These are phyloP conservation scores for Murraya paniculata DNA, from an alignment of 345 rosid genomes.

Conservation along the genomic window DNA sequence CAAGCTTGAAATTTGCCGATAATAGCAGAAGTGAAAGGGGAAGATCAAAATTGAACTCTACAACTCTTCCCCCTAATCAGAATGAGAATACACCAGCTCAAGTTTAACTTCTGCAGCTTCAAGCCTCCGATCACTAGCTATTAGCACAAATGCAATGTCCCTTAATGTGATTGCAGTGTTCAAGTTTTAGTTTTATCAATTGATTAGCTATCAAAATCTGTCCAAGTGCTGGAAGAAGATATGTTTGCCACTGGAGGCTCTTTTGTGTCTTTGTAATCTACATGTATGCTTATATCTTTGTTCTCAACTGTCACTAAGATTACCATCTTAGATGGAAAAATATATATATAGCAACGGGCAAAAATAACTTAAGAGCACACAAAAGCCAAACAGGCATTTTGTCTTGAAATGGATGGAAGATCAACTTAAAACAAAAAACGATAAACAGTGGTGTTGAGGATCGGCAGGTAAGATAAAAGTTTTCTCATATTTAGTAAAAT, in stretches of 20 bases:
- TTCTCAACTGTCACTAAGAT: no score
- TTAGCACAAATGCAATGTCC: neutral
- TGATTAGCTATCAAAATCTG: neutral
- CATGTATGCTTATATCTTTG: neutral
- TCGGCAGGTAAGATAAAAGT: no score
- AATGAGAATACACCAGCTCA: slow-evolving; percentile 9
- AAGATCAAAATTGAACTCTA: slow-evolving; percentile 7
- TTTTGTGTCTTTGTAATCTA: neutral
- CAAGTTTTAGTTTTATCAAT: neutral
- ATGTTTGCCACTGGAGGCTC: neutral
- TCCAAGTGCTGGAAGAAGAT: neutral
- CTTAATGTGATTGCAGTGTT: neutral
- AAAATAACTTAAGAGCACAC: neutral
- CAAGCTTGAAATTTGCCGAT: slow-evolving; percentile 69
- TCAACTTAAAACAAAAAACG: no score
- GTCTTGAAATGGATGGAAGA: neutral
- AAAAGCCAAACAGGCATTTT: neutral
- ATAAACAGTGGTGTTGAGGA: no score
- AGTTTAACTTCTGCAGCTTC: slow-evolving; percentile 20
- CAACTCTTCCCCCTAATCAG: slow-evolving; percentile 9
- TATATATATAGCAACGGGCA: no score
- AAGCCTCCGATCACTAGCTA: neutral
- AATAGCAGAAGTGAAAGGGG: slow-evolving; percentile 75
- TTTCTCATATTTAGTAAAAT: no score
- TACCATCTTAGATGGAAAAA: no score